Evolutionary conservation across 805 yeast genomes (phyloP), one percentile per base, ranked within the genome.

Genomic region (Metschnikowia santaceciliae): DNA sequence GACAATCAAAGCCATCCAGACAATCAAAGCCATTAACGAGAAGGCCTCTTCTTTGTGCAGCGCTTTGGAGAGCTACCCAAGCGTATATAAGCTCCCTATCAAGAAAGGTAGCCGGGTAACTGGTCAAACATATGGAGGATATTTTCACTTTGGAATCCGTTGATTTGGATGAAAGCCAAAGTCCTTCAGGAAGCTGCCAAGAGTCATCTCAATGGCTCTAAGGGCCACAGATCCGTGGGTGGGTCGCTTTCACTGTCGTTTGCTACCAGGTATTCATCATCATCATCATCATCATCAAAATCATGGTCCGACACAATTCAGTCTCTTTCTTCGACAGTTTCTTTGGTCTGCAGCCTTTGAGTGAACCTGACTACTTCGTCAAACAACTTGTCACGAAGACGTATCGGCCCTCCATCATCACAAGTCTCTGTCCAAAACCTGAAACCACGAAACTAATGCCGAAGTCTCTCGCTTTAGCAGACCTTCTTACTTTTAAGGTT

Each of bases 141-240:
- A 97, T 92, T 5, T 94, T 94, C 77, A 90, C 89, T 10, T 68
- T 90, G 42, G 76, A 79, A 22, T 78, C 75, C 47, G 82, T 78
- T 3, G 88, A 78, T 2, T 67, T 81, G 47, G 97, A 91, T 17
- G 19, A 2, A 62, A 76, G 17, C 78, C 5, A 71, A 79, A 53
- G 92, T 94, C 70, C 62, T 92, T 54, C 73, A 80, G 54, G 83
- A 76, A 44, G 96, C 97, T 3, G 77, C 74, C 22, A 79, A 67
- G 30, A 63, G 58, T 50, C 77, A 80, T 2, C 75, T 94, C 55
- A 73, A 83, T 4, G 98, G 97, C 6, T 77, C 94, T 62, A 88
- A 90, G 71, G 98, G 99, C 39, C 98, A 92, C 70, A 82, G 98
- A 67, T 89, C 96, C 3, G 98, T 92, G 41, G 98, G 98, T 65